Evolutionary conservation across 495 filamentous ascomycete genomes (phyloP).

Genomic region (Neurospora intermedia): DNA sequence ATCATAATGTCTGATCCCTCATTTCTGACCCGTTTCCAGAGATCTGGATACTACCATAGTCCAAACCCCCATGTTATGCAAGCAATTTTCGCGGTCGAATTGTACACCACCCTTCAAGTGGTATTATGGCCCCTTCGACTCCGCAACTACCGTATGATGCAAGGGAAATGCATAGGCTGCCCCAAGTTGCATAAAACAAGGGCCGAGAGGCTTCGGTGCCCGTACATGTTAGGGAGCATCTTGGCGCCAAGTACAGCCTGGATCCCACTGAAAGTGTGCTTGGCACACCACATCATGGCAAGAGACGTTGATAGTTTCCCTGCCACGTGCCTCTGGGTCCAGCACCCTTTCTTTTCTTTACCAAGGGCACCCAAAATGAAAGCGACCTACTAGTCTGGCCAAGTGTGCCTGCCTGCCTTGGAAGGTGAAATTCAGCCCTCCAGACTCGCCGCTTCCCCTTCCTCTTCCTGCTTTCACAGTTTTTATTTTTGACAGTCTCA

Average conservation of each 20-base stretch:
- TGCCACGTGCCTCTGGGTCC: not conserved
- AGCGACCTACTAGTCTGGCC: no score
- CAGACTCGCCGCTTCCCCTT: no score
- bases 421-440: no score
- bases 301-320: not conserved
- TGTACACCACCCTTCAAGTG: not conserved
- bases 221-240: not conserved
- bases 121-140: not conserved
- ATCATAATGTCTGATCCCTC: no score
- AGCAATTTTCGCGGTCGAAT: not conserved
- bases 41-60: no score
- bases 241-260: not conserved
- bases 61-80: no score
- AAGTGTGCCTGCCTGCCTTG: no score
- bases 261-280: not conserved
- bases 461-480: no score
- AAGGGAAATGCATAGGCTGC: not conserved
- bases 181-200: not conserved
- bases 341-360: not conserved
- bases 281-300: not conserved
- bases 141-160: not conserved
- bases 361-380: no score
- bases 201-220: not conserved
- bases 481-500: no score
- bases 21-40: no score